Conservation (phyloP, 2,329 filamentous ascomycete species). For the Aureobasidium subglaciale region DNA sequence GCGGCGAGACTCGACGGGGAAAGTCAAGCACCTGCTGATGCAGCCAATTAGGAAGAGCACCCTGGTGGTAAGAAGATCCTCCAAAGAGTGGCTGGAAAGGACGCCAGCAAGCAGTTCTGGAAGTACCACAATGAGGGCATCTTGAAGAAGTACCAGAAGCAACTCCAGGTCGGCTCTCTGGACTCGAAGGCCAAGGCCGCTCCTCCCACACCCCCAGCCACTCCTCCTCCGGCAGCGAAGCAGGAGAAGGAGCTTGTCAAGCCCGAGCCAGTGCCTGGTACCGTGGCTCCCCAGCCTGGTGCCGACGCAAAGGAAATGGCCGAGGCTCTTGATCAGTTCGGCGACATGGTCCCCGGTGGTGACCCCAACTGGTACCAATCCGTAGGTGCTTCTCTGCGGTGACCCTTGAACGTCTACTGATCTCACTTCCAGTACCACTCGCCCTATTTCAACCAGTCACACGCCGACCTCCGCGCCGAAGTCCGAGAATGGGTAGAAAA, state of each 20-base stretch:
- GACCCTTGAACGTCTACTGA: not conserved
- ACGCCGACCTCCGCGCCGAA: constrained; percentile 84
- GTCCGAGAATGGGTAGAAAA: constrained; percentile 85
- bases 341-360: constrained; percentile 79
- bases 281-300: constrained; percentile 34
- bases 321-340: constrained; percentile 76
- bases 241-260: constrained; percentile 45
- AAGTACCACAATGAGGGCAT: constrained; percentile 78
- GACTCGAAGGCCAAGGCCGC: constrained; percentile 67
- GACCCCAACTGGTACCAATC: constrained; percentile 94
- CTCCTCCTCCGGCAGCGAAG: constrained; percentile 38
- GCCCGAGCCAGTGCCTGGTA: constrained; percentile 54
- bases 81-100: constrained; percentile 58
- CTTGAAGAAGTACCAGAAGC: constrained; percentile 71
- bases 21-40: not conserved
- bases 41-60: constrained; percentile 34
- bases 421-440: constrained; percentile 70
- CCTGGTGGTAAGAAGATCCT: constrained; percentile 59
- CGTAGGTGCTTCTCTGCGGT: constrained; percentile 47
- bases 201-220: constrained; percentile 45
- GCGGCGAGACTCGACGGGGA: not conserved
- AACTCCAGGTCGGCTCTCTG: constrained; percentile 78
- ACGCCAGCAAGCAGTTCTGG: constrained; percentile 59
- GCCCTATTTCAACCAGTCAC: constrained; percentile 91
- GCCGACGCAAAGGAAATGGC: constrained; percentile 46